Base-by-base conservation (phyloP, 2,329 filamentous ascomycete species). In the Cryphonectria naterciae region DNA sequence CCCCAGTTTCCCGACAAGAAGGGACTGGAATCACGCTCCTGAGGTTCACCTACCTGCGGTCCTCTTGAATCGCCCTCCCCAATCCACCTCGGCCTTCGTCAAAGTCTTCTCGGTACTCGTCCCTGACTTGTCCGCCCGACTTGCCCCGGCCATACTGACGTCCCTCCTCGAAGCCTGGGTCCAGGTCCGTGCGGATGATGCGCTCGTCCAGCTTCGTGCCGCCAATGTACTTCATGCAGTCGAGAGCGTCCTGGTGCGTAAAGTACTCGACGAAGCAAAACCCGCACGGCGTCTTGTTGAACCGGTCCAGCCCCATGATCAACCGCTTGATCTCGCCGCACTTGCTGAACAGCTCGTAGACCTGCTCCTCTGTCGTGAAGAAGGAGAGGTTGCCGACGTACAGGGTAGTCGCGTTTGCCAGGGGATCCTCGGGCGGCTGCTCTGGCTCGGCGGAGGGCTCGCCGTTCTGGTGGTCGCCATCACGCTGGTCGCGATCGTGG, bases 251-350 rank as follows among this genome's bases (percentile, higher is more conserved):
- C 79, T 97, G 92, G 81, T 98, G 96, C 41, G 92, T 98, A 85
- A 98, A 98, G 84, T 99, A 99, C 83, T 99, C 96, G 78, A 99
- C 96, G 79, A 99, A 99, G 86, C 96, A 99, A 86, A 99, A 99
- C 56, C 96, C 96, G 82, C 96, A 99, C 1, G 96, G 96, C 0
- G 96, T 99, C 85, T 99, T 99, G 82, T 92, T 93, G 85, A 96
- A 97, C 70, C 96, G 92, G 80, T 99, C 96, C 67, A 99, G 89
- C 65, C 96, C 96, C 96, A 99, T 99, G 75, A 99, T 90, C 64
- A 99, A 89, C 39, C 96, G 93, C 84, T 99, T 99, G 83, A 99
- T 97, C 85, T 98, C 96, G 77, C 96, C 96, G 82, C 94, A 95
- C 86, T 97, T 97, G 72, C 92, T 91, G 81, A 98, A 98, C 64